Evolutionary conservation across 192 early-diverging fungal species (phyloP).

Genomic region (Lunasporangiospora selenospora): DNA sequence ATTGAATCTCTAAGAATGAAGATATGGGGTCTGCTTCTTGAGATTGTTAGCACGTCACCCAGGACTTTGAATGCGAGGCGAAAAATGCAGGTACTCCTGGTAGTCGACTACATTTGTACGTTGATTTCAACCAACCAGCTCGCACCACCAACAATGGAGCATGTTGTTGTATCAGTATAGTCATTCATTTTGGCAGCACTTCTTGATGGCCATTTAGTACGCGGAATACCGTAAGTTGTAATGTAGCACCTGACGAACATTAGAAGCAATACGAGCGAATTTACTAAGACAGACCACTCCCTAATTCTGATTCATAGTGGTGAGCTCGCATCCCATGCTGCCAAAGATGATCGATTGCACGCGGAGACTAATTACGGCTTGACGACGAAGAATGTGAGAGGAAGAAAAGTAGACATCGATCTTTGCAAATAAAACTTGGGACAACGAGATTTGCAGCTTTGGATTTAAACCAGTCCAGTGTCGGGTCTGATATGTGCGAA

Average conservation of each 20-base stretch:
- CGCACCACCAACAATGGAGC: slow-evolving; percentile 3
- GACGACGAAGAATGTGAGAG: slow-evolving; percentile 7
- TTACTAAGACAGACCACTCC: not conserved
- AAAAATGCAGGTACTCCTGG: slow-evolving; percentile 2
- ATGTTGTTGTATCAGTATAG: slow-evolving; percentile 12
- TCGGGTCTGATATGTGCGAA: slow-evolving; percentile 6
- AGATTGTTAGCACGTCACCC: not conserved
- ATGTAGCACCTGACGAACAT: not conserved
- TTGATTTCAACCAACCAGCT: slow-evolving; percentile 15
- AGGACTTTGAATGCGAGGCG: slow-evolving; percentile 4
- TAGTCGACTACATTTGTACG: slow-evolving; percentile 16
- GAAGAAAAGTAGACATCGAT: slow-evolving; percentile 15
- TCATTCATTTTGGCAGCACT: slow-evolving; percentile 10
- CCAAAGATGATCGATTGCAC: slow-evolving; percentile 6
- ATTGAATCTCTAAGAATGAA: slow-evolving; percentile 6
- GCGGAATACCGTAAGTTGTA: slow-evolving; percentile 14
- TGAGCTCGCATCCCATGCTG: slow-evolving; percentile 15
- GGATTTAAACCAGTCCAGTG: slow-evolving; percentile 8
- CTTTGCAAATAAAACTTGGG: slow-evolving; percentile 1
- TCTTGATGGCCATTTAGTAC: slow-evolving; percentile 4
- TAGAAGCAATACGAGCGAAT: not conserved
- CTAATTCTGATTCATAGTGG: slow-evolving; percentile 3
- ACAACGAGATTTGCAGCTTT: slow-evolving; percentile 17
- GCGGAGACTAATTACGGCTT: slow-evolving; percentile 12
- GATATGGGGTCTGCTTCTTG: slow-evolving; percentile 8